Evolutionary conservation across 768 basidiomycete species (phyloP).

Genomic region (Termitomyces sp.): DNA sequence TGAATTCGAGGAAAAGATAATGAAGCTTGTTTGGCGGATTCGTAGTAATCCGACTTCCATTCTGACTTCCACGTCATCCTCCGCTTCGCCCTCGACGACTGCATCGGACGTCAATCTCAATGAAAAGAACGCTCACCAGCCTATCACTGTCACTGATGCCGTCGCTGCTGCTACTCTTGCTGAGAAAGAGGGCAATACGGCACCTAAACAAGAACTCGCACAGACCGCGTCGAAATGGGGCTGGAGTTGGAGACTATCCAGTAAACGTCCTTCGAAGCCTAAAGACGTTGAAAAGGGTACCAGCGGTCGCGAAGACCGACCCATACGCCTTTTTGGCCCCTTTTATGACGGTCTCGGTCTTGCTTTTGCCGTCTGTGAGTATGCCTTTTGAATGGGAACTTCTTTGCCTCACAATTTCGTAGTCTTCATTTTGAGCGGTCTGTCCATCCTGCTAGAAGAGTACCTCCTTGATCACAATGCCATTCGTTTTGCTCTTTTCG

Average conservation of each 20-base stretch:
- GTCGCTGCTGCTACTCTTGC: constrained; percentile 27
- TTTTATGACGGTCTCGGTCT: constrained; percentile 67
- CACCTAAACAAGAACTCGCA: constrained; percentile 12
- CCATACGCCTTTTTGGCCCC: constrained; percentile 63
- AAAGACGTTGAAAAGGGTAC: constrained; percentile 50
- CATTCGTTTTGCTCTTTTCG: constrained; percentile 60
- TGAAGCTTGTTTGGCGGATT: constrained; percentile 51
- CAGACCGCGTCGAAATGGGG: constrained; percentile 35
- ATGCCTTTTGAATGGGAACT: background rate
- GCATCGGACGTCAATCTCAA: constrained; percentile 52
- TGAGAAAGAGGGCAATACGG: constrained; percentile 23
- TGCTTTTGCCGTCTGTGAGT: constrained; percentile 62
- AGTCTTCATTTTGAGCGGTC: constrained; percentile 71
- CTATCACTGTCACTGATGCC: constrained; percentile 24
- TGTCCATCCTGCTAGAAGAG: constrained; percentile 57
- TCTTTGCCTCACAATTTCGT: constrained; percentile 1
- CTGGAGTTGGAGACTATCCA: constrained; percentile 45
- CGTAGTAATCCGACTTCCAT: constrained; percentile 36
- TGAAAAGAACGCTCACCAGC: constrained; percentile 34
- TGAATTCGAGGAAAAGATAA: constrained; percentile 68
- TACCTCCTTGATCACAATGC: constrained; percentile 60
- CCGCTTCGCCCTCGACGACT: constrained; percentile 39
- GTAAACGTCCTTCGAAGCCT: constrained; percentile 25
- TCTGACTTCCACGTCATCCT: constrained; percentile 31
- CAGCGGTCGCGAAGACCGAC: constrained; percentile 32